Evolutionary conservation across 192 early-diverging fungal species (phyloP), one percentile per base, ranked within the genome.

Genomic region (Kappamyces sp.): DNA sequence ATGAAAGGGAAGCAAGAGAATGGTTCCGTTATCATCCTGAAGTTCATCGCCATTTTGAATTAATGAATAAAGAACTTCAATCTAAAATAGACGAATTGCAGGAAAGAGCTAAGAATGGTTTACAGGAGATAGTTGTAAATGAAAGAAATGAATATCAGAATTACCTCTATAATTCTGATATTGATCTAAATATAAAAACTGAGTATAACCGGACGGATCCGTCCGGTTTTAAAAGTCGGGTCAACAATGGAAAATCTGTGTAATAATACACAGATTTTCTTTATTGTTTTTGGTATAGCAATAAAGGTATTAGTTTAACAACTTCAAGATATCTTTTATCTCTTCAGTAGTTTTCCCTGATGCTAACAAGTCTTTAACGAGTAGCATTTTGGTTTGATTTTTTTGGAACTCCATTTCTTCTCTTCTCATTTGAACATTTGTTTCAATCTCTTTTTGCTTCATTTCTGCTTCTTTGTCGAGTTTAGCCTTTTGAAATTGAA

Each of bases 71-170:
- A 1, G 32, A 50, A 12, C 36, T 50, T 1, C 49, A 7, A 34
- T 35, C 36, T 1, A 35, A 12, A 7, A 50, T 12, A 9, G 36
- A 50, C 1, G 49, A 50, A 1, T 5, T 50, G 1, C 49, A 50
- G 36, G 32, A 50, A 50, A 50, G 32, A 50, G 49, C 49, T 50
- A 50, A 34, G 36, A 50, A 35, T 34, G 49, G 49, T 50, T 50
- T 7, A 35, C 32, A 7, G 49, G 12, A 50, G 32, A 35, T 34
- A 50, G 36, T 35, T 34, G 36, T 31, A 12, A 35, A 50, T 0
- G 49, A 4, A 50, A 50, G 36, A 50, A 0, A 50, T 0, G 1
- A 7, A 50, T 31, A 50, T 34, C 36, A 34, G 49, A 50, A 50
- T 50, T 9, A 12, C 36, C 12, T 50, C 36, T 50, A 50, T 34